These are phyloP conservation scores for Trichoderma sp. DNA, from an alignment of 2,329 filamentous ascomycete species.

Conservation along the genomic window DNA sequence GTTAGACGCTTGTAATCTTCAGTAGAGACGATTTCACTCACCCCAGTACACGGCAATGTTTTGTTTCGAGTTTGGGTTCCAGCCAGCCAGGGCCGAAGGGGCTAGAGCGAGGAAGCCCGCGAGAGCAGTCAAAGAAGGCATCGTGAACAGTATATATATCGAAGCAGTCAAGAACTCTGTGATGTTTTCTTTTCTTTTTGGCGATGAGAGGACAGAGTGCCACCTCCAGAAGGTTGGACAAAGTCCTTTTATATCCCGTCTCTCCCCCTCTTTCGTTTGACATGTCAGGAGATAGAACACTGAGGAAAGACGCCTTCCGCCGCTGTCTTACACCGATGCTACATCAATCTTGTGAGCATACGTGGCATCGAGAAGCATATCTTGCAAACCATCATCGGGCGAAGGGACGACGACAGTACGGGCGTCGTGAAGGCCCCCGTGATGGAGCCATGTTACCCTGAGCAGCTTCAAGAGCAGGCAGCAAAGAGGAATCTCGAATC, in stretches of 20 bases:
- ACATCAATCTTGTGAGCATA: conserved; percentile 21
- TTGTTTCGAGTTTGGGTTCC: conserved; percentile 48
- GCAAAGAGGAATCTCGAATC: not conserved
- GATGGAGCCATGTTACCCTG: conserved; percentile 19
- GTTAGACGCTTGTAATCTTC: not conserved
- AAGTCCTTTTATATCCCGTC: conserved; percentile 20
- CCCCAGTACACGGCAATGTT: conserved; percentile 72
- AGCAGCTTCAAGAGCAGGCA: not conserved
- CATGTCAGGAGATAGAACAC: not conserved
- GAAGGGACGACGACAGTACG: conserved; percentile 8
- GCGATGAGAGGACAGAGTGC: conserved; percentile 11
- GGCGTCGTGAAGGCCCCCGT: conserved; percentile 1
- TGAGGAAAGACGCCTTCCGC: not conserved
- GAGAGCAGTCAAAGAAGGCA: conserved; percentile 29
- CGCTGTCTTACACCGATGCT: conserved; percentile 22
- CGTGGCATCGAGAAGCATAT: conserved; percentile 14
- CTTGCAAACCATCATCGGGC: not conserved
- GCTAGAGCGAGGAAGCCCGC: conserved; percentile 34
- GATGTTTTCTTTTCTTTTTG: not conserved
- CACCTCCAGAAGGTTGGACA: conserved; percentile 13
- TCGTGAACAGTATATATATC: not conserved
- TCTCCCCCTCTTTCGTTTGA: not conserved
- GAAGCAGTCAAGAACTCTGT: not conserved
- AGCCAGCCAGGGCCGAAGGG: conserved; percentile 45
- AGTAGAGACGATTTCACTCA: conserved; percentile 32